These are phyloP conservation scores for Pseudogymnoascus sp. DNA, from an alignment of 2,329 filamentous ascomycete genomes.

Conservation along the genomic window DNA sequence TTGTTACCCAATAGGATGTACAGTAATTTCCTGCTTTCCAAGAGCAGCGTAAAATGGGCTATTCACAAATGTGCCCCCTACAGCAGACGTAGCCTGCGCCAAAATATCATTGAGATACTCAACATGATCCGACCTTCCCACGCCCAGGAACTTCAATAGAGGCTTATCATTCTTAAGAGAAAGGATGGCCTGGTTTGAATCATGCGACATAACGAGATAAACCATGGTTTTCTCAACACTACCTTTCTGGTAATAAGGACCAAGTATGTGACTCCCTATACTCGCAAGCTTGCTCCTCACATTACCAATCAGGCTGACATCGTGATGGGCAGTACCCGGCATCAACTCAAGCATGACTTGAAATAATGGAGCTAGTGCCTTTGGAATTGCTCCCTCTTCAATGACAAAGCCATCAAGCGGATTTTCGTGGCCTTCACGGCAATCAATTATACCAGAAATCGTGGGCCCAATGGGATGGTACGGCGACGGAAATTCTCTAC, in stretches of 20 bases:
- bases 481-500: slow-evolving; percentile 38
- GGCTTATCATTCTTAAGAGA: slow-evolving; percentile 51
- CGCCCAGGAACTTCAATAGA: slow-evolving; percentile 49
- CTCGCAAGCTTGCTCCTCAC: slow-evolving; percentile 40
- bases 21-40: slow-evolving; percentile 50
- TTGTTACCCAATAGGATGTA: slow-evolving; percentile 54
- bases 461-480: slow-evolving; percentile 51
- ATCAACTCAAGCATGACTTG: slow-evolving; percentile 48
- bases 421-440: slow-evolving; percentile 42
- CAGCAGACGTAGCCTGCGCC: slow-evolving; percentile 43
- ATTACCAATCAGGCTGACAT: slow-evolving; percentile 32
- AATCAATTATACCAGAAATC: slow-evolving; percentile 55
- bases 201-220: slow-evolving; percentile 58
- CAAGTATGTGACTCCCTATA: slow-evolving; percentile 45
- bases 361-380: slow-evolving; percentile 46
- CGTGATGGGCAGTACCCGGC: slow-evolving; percentile 36
- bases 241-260: slow-evolving; percentile 47
- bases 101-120: slow-evolving; percentile 43
- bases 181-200: slow-evolving; percentile 47
- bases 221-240: slow-evolving; percentile 52
- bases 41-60: slow-evolving; percentile 50
- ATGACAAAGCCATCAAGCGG: slow-evolving; percentile 54
- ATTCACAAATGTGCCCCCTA: slow-evolving; percentile 51
- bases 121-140: slow-evolving; percentile 47
- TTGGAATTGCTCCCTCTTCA: slow-evolving; percentile 53